Evolutionary conservation across 805 yeast genomes (phyloP).

Genomic region (Kazachstania psychrophila): DNA sequence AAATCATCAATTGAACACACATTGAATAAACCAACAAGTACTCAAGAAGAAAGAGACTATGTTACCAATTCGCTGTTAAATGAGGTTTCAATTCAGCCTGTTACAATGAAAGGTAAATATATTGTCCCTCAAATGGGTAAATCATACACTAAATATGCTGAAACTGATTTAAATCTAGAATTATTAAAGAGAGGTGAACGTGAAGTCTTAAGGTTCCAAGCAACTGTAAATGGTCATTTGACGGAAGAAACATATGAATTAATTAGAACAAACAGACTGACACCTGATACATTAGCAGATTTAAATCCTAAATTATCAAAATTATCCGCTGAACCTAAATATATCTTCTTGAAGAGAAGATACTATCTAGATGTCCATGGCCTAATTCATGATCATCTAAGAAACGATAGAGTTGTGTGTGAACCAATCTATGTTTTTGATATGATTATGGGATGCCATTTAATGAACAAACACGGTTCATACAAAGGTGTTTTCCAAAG

Average conservation of each 20-base stretch:
- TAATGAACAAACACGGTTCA: conserved; percentile 24
- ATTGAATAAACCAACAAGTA: no score
- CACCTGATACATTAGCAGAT: conserved; percentile 13
- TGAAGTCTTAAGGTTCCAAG: conserved; percentile 15
- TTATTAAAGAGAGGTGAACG: conserved; percentile 18
- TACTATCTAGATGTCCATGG: conserved; percentile 16
- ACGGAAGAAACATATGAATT: conserved; percentile 22
- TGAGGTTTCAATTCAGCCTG: not conserved
- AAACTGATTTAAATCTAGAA: conserved; percentile 9
- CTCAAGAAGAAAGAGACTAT: not conserved
- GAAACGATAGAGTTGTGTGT: conserved; percentile 18
- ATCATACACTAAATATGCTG: conserved; percentile 11
- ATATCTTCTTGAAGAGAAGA: conserved; percentile 16
- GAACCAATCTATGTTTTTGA: conserved; percentile 25
- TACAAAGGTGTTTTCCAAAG: conserved; percentile 11
- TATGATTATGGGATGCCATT: conserved; percentile 24
- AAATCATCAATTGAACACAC: no score
- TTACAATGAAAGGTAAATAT: conserved; percentile 1
- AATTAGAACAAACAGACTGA: conserved; percentile 15
- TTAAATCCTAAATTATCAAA: not conserved
- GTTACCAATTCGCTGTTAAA: not conserved
- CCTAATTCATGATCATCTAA: conserved; percentile 18
- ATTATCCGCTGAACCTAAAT: conserved; percentile 12
- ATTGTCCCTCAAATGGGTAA: conserved; percentile 14
- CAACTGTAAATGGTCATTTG: conserved; percentile 20